These are phyloP conservation scores for Syzygium malaccense DNA, from an alignment of 441 rosid species.

Conservation along the genomic window DNA sequence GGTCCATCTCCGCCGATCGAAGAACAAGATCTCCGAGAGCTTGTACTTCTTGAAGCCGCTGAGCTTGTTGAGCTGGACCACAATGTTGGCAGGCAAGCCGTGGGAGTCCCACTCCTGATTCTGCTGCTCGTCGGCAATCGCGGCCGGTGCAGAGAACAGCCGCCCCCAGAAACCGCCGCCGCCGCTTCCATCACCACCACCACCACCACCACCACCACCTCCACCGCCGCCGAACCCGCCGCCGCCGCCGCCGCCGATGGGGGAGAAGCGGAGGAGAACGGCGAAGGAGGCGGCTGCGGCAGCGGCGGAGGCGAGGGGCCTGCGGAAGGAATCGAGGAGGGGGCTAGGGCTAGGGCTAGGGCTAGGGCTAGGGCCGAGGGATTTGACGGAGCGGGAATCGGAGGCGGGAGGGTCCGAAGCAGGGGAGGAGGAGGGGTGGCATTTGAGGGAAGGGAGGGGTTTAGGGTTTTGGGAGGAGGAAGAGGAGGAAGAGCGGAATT, in stretches of 20 bases:
- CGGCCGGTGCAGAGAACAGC: constrained; percentile 42
- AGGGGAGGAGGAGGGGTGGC: constrained; percentile 3
- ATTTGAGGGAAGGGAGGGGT: constrained; percentile 3
- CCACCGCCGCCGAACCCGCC: background rate
- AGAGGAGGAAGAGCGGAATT: constrained; percentile 19
- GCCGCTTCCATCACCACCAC: background rate
- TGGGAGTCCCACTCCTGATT: constrained; percentile 81
- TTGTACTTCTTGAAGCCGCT: constrained; percentile 82
- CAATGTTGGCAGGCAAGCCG: constrained; percentile 82
- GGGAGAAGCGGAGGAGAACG: constrained; percentile 25
- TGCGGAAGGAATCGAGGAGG: constrained; percentile 22
- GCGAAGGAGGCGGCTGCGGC: constrained; percentile 22
- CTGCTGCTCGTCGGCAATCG: constrained; percentile 53
- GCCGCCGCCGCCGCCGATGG: constrained; percentile 18
- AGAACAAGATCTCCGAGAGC: constrained; percentile 69
- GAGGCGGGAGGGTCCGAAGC: background rate
- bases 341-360: background rate
- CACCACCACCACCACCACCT: background rate
- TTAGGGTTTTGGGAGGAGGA: constrained; percentile 34
- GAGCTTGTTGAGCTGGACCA: constrained; percentile 68
- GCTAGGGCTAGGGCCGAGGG: background rate
- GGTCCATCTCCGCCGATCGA: constrained; percentile 44
- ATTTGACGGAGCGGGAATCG: background rate
- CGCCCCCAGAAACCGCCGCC: constrained; percentile 5
- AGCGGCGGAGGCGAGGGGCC: constrained; percentile 38